Evolutionary conservation across 192 early-diverging fungal genomes (phyloP).

Genomic region (Chytriomyces sp.): DNA sequence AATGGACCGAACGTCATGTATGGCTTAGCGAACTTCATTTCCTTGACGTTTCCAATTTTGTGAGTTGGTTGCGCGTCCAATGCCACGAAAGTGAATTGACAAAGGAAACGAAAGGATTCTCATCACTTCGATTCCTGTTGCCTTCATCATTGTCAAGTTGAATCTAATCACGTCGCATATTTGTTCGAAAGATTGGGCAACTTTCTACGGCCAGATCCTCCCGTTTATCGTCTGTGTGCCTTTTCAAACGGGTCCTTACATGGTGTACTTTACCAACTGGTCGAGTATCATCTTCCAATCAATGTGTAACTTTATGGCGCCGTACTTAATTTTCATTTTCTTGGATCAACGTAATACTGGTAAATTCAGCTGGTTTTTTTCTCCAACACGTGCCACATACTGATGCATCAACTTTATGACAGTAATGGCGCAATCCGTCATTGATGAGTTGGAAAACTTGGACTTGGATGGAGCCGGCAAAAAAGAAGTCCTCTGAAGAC

Average conservation of each 20-base stretch:
- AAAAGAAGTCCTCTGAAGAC: conserved; percentile 42
- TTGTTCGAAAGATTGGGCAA: conserved; percentile 51
- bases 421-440: conserved; percentile 53
- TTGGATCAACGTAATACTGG: conserved; percentile 49
- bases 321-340: conserved; percentile 68
- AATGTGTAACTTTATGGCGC: conserved; percentile 67
- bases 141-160: conserved; percentile 67
- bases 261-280: conserved; percentile 63
- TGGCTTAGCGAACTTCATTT: conserved; percentile 37
- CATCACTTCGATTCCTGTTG: conserved; percentile 72
- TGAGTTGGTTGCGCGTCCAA: not conserved
- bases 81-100: not conserved
- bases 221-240: conserved; percentile 69
- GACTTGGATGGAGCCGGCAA: conserved; percentile 48
- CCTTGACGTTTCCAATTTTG: conserved; percentile 43
- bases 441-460: conserved; percentile 55
- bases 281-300: conserved; percentile 67
- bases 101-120: conserved; percentile 26
- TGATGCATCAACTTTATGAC: not conserved
- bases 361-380: not conserved
- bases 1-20: no score
- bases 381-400: not conserved
- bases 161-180: conserved; percentile 56
- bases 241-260: conserved; percentile 64
- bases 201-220: conserved; percentile 57